Conservation (phyloP, 257 asterid genomes). For the Fraxinus quadrangulata region DNA sequence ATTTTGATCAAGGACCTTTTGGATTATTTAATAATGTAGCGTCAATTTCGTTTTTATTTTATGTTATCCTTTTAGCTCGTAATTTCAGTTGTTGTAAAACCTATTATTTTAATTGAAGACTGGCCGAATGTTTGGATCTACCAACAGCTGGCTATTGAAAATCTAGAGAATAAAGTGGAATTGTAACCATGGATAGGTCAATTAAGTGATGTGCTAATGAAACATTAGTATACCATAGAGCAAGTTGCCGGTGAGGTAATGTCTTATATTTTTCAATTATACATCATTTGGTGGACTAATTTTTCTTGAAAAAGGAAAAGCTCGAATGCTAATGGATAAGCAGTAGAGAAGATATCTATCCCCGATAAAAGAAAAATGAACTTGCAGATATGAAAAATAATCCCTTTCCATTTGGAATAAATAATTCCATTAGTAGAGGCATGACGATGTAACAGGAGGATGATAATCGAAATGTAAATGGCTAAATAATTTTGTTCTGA, state of each 20-base stretch:
- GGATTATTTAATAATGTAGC: conserved; percentile 1
- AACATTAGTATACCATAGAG: neutral
- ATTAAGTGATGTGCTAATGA: neutral
- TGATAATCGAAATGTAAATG: neutral
- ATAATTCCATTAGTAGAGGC: neutral
- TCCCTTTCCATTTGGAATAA: neutral
- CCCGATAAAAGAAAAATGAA: neutral
- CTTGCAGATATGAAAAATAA: neutral
- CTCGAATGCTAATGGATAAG: neutral
- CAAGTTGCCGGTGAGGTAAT: neutral
- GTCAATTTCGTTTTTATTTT: neutral
- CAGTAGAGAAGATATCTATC: neutral
- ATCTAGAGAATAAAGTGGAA: neutral
- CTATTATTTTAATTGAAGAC: neutral
- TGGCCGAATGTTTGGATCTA: neutral
- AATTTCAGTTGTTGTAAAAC: neutral
- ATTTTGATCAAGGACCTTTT: neutral
- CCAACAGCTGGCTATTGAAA: neutral
- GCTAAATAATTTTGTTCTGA: neutral
- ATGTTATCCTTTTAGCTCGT: neutral
- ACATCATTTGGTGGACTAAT: neutral
- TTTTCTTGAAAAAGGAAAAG: neutral
- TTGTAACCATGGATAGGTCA: neutral
- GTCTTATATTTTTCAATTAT: neutral
- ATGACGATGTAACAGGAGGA: neutral